Conservation (phyloP, 331 rosid genomes). For the Pyrus hybrid region DNA sequence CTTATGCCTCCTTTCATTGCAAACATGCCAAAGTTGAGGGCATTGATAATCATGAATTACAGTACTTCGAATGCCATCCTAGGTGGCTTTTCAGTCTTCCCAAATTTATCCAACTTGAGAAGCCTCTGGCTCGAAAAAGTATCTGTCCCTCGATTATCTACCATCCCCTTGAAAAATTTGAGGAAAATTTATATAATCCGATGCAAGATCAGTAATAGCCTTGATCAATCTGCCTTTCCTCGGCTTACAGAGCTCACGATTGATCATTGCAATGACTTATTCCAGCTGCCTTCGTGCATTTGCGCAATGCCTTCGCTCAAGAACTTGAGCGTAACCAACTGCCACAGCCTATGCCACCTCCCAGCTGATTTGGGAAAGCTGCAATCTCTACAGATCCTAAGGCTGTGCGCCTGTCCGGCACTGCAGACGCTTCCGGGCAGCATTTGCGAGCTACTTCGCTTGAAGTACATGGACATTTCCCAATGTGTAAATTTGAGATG, state of each 20-base stretch:
- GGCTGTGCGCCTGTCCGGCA: slow-evolving; percentile 67
- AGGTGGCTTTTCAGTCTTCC: slow-evolving; percentile 36
- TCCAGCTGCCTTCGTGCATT: slow-evolving; percentile 55
- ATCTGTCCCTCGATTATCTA: slow-evolving; percentile 42
- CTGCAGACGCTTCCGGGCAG: slow-evolving; percentile 45
- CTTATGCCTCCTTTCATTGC: slow-evolving; percentile 65
- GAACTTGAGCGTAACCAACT: slow-evolving; percentile 69
- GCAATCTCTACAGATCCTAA: slow-evolving; percentile 39
- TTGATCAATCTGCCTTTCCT: slow-evolving; percentile 57
- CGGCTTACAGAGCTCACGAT: slow-evolving; percentile 61
- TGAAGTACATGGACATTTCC: too few species aligned
- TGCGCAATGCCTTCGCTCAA: slow-evolving; percentile 46
- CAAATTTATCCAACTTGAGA: slow-evolving; percentile 37
- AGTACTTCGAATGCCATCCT: slow-evolving; percentile 50
- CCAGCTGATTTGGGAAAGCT: slow-evolving; percentile 52
- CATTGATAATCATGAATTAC: slow-evolving; percentile 53
- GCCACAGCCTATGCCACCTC: slow-evolving; percentile 51
- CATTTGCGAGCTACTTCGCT: slow-evolving; percentile 37
- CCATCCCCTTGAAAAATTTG: slow-evolving; percentile 30
- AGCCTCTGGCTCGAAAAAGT: slow-evolving; percentile 92
- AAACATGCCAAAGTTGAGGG: slow-evolving; percentile 74
- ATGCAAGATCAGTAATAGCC: slow-evolving; percentile 64
- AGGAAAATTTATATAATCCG: slow-evolving; percentile 54
- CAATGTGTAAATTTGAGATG: too few species aligned
- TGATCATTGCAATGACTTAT: slow-evolving; percentile 72